A percentile compares a stretch with the other conserved stretches of the same genome.
Evolutionary conservation across 139 green algal genomes (phyloP).

Genomic region (Chlorella sorokiniana): DNA sequence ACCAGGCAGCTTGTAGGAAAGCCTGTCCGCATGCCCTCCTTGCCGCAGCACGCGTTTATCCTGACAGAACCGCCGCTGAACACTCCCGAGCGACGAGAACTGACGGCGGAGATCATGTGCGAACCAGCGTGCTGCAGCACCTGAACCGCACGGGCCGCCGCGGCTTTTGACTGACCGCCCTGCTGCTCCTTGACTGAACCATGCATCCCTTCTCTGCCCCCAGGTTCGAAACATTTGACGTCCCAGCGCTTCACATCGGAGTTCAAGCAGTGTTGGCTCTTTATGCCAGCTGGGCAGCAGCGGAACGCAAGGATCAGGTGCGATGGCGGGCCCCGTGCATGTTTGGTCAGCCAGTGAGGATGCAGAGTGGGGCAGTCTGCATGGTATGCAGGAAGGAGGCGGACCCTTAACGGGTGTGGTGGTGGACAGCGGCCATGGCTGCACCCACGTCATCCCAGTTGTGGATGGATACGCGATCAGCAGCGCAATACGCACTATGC

Average conservation of each 20-base stretch:
- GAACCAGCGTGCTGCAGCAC: not conserved
- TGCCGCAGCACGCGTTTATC: slow-evolving; percentile 77
- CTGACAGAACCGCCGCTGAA: slow-evolving; percentile 86
- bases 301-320: slow-evolving; percentile 9
- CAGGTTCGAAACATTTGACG: slow-evolving; percentile 84
- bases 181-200: not conserved
- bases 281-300: slow-evolving; percentile 52
- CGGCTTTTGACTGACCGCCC: not conserved
- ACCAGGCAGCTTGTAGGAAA: no score
- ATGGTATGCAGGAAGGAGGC: slow-evolving; percentile 11
- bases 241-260: slow-evolving; percentile 78
- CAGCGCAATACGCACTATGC: slow-evolving; percentile 64
- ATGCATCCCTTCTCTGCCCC: not conserved
- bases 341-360: not conserved
- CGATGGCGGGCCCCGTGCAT: not conserved
- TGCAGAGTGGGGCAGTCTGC: not conserved
- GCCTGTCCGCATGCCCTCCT: not conserved
- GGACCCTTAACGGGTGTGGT: slow-evolving; percentile 73
- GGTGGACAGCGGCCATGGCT: slow-evolving; percentile 79
- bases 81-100: slow-evolving; percentile 77
- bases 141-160: no score
- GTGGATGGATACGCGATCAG: slow-evolving; percentile 80
- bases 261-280: slow-evolving; percentile 65
- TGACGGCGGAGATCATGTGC: slow-evolving; percentile 79
- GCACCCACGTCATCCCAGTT: slow-evolving; percentile 80